These are phyloP conservation scores for Coemansia sp. DNA, from an alignment of 192 early-diverging fungal genomes.

Conservation along the genomic window DNA sequence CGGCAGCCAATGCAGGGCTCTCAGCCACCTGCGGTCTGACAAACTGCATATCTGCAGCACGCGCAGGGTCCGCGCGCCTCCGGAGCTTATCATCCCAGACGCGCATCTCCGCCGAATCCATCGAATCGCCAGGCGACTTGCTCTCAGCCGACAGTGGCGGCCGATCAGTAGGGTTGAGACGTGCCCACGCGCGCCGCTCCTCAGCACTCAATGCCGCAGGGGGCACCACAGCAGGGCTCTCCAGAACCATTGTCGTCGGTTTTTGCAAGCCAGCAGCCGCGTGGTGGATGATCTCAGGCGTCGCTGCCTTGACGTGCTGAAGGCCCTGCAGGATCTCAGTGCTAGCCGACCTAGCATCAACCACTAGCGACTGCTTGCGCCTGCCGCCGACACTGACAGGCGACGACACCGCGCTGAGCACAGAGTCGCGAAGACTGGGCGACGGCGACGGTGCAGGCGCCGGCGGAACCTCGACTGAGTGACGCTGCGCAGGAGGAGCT, in stretches of 20 bases:
- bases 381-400: slow-evolving; percentile 51
- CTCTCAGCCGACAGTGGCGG: slow-evolving; percentile 28
- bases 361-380: slow-evolving; percentile 47
- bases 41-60: not conserved
- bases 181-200: slow-evolving; percentile 41
- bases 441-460: not conserved
- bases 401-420: slow-evolving; percentile 33
- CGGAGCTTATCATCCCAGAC: slow-evolving; percentile 36
- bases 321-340: slow-evolving; percentile 29
- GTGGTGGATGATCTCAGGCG: slow-evolving; percentile 23
- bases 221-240: slow-evolving; percentile 18
- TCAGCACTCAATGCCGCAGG: slow-evolving; percentile 12
- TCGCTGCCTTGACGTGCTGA: slow-evolving; percentile 24
- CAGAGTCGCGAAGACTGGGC: slow-evolving; percentile 4
- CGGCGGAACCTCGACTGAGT: not conserved
- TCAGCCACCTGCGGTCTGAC: slow-evolving; percentile 16
- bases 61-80: slow-evolving; percentile 15
- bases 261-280: not conserved
- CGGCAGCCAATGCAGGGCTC: slow-evolving; percentile 25
- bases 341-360: slow-evolving; percentile 42
- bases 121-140: slow-evolving; percentile 12
- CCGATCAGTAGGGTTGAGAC: slow-evolving; percentile 15
- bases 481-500: not conserved
- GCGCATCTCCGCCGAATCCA: slow-evolving; percentile 15
- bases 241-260: slow-evolving; percentile 22